Conservation (phyloP, 805 yeast genomes). For the Brettanomyces naardenensis region DNA sequence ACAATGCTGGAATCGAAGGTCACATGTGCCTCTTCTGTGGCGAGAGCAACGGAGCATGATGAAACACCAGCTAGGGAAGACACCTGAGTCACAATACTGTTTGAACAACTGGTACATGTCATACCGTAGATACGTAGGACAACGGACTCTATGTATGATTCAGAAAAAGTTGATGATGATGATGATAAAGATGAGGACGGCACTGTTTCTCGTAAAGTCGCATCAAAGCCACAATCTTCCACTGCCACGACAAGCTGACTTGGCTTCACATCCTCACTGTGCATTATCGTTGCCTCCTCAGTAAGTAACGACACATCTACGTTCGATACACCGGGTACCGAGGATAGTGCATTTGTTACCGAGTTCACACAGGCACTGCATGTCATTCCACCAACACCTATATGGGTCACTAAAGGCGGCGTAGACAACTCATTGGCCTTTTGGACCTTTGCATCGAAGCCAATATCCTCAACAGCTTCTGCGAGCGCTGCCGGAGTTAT, state of each 20-base stretch:
- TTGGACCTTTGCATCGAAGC: slow-evolving; percentile 38
- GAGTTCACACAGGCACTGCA: slow-evolving; percentile 63
- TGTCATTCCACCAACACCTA: slow-evolving; percentile 61
- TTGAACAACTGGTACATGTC: slow-evolving; percentile 52
- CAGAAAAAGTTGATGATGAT: neutral
- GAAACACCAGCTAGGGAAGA: slow-evolving; percentile 37
- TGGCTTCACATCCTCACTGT: slow-evolving; percentile 26
- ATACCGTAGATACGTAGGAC: slow-evolving; percentile 44
- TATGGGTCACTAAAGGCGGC: slow-evolving; percentile 6
- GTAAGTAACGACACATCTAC: slow-evolving; percentile 65
- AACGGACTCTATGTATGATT: slow-evolving; percentile 7
- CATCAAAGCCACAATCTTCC: slow-evolving; percentile 41
- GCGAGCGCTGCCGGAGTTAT: slow-evolving; percentile 29
- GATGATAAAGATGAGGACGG: neutral
- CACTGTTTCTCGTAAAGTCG: slow-evolving; percentile 6
- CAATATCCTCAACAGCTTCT: slow-evolving; percentile 64
- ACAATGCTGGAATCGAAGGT: slow-evolving; percentile 39
- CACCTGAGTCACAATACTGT: slow-evolving; percentile 41
- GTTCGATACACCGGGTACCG: slow-evolving; percentile 21
- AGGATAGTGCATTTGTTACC: slow-evolving; percentile 37
- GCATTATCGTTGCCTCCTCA: slow-evolving; percentile 56
- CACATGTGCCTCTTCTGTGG: slow-evolving; percentile 48
- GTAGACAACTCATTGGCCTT: neutral
- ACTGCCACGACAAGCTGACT: slow-evolving; percentile 34
- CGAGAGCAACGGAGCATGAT: slow-evolving; percentile 40